Evolutionary conservation across 139 green algal genomes (phyloP), one percentile per base, ranked within the genome.

Genomic region (Micromonas commoda): DNA sequence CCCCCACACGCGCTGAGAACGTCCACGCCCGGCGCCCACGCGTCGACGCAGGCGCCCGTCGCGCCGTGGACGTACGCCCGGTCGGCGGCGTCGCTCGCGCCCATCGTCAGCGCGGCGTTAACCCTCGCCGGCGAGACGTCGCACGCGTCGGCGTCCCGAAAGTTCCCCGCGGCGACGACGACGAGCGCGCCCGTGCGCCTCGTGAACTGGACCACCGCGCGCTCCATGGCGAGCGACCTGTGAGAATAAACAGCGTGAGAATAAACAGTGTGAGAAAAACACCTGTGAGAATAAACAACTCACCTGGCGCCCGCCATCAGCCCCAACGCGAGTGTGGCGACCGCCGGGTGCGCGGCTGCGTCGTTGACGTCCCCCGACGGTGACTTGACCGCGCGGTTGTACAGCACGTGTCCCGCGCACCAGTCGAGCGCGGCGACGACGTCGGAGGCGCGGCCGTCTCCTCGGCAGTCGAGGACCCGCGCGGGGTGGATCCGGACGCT

Each of bases 11-110:
- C 76, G 5, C 65, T 64, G n/a, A 77, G 33, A 6, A 82, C 37
- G 23, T 70, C 51, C 26, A 82, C 77, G 2, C 77, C 77, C 1
- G 77, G 77, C 21, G 77, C 77, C n/a, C 68, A 82, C 2, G 80
- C 31, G 29, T 82, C 77, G 3, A 82, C 65, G 52, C 77, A 82
- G 29, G 53, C 0, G 16, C 77, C 77, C 9, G 32, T 73, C 35
- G 80, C 80, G 13, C 20, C 23, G 19, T 21, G 80, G 1, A 23
- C 65, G 68, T 82, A 82, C 2, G n/a, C 28, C 34, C 20, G 24
- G 29, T 75, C 68, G 23, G 20, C 5, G 3, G 13, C 38, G 29
- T 63, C 68, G 3, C 4, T 34, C 3, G 68, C 68, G 20, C 20
- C 37, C 0, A 61, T 39, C 5, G 68, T 75, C 37, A 75, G 31